Conservation (phyloP, 306 rosid species). For the Boehmeria nivea region DNA sequence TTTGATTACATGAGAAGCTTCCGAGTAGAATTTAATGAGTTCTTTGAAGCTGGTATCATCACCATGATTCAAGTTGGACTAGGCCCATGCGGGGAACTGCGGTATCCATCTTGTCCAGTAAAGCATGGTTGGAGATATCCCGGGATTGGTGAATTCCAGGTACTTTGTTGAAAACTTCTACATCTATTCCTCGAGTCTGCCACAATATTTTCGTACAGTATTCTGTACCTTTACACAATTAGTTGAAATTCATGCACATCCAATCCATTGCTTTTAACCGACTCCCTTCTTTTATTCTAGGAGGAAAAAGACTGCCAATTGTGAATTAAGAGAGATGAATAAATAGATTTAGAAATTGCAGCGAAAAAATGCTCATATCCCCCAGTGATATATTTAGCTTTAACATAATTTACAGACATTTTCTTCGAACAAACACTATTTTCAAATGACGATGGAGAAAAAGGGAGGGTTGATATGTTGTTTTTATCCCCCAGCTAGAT, state of each 20-base stretch:
- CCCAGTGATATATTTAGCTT: too few species aligned
- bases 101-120: constrained; percentile 87
- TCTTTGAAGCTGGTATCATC: constrained; percentile 68
- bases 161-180: constrained; percentile 26
- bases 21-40: constrained; percentile 81
- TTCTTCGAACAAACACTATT: too few species aligned
- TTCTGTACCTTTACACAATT: constrained; percentile 13
- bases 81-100: constrained; percentile 95
- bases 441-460: too few species aligned
- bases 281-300: neutral
- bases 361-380: too few species aligned
- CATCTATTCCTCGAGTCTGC: constrained; percentile 1
- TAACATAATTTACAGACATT: too few species aligned
- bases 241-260: neutral
- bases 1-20: constrained; percentile 99
- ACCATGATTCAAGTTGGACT: constrained; percentile 87
- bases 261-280: constrained; percentile 5
- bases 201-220: constrained; percentile 10
- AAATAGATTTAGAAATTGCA: too few species aligned
- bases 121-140: constrained; percentile 99
- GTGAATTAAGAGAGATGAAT: too few species aligned
- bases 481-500: too few species aligned
- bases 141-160: constrained; percentile 99
- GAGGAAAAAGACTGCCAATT: too few species aligned
- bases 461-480: too few species aligned